Evolutionary conservation across 2,329 filamentous ascomycete species (phyloP).

Genomic region (Ophiobolus disseminans): DNA sequence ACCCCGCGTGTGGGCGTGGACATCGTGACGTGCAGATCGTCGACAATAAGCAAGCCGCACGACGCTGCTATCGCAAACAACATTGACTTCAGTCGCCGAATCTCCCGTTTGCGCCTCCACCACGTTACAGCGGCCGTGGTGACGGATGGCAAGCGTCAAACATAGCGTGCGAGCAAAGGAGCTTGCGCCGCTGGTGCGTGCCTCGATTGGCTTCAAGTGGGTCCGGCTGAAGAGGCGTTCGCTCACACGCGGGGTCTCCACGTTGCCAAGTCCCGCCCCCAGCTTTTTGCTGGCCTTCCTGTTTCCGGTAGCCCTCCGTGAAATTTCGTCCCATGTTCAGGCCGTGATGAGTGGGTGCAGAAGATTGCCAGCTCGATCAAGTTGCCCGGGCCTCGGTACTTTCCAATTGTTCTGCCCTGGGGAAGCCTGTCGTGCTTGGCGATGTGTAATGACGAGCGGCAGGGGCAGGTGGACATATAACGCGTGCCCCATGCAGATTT

Average conservation of each 20-base stretch:
- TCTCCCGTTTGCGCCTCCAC: slow-evolving; percentile 8
- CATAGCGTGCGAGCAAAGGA: background rate
- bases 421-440: slow-evolving; percentile 19
- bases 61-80: slow-evolving; percentile 15
- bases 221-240: slow-evolving; percentile 14
- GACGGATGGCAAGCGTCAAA: slow-evolving; percentile 14
- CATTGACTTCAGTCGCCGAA: slow-evolving; percentile 5
- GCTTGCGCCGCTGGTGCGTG: slow-evolving; percentile 7
- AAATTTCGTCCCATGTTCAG: slow-evolving; percentile 4
- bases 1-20: slow-evolving; percentile 10
- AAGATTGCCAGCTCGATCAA: slow-evolving; percentile 11
- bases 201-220: slow-evolving; percentile 25
- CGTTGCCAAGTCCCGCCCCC: slow-evolving; percentile 32
- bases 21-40: slow-evolving; percentile 14
- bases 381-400: slow-evolving; percentile 34
- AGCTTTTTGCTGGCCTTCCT: slow-evolving; percentile 20
- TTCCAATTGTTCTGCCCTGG: slow-evolving; percentile 16
- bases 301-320: slow-evolving; percentile 15
- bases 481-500: slow-evolving; percentile 13
- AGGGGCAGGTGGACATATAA: slow-evolving; percentile 24
- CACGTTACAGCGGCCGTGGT: slow-evolving; percentile 10
- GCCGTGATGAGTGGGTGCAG: slow-evolving; percentile 9
- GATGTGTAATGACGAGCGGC: slow-evolving; percentile 18
- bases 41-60: slow-evolving; percentile 4
- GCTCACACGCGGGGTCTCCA: slow-evolving; percentile 38